These are phyloP conservation scores for Brachypodium distachyon DNA, from an alignment of 202 grass and related monocot genomes.

Conservation along the genomic window DNA sequence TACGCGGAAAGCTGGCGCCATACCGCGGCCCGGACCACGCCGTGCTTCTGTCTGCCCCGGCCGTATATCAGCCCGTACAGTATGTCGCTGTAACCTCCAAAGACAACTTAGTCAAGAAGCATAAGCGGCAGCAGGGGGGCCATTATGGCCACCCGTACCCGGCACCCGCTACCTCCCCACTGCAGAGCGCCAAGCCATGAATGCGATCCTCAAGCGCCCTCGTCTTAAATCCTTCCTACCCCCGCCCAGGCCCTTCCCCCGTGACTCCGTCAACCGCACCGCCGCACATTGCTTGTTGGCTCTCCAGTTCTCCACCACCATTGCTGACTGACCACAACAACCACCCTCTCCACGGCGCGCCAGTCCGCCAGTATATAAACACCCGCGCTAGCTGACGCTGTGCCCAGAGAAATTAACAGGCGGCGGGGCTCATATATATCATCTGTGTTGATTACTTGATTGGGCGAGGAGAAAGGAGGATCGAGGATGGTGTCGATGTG, in stretches of 20 bases:
- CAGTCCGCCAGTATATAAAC: not conserved
- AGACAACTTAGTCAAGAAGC: constrained; percentile 2
- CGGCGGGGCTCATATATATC: not conserved
- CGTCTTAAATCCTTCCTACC: not conserved
- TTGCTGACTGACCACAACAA: constrained; percentile 4
- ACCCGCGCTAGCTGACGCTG: not conserved
- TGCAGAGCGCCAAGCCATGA: constrained; percentile 4
- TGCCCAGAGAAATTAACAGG: not conserved
- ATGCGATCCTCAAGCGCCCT: constrained; percentile 13
- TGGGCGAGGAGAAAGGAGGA: not conserved
- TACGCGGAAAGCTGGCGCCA: not conserved
- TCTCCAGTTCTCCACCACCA: not conserved
- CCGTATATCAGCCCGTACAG: not conserved
- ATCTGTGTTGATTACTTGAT: too few species aligned
- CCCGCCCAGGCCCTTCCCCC: not conserved
- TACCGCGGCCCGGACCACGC: not conserved
- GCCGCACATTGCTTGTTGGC: not conserved
- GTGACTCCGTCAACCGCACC: not conserved
- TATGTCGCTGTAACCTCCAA: too few species aligned
- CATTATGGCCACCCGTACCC: constrained; percentile 25
- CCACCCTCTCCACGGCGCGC: not conserved
- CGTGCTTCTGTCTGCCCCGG: not conserved
- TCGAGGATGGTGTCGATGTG: constrained; percentile 74
- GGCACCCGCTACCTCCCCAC: constrained; percentile 11
- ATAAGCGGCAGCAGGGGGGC: not conserved